Percentiles rank a stretch among this genome's conserved stretches.
phyloP scores from a whole-genome alignment of 2,329 filamentous ascomycete genomes.

The Amylocarpus encephaloides region DNA sequence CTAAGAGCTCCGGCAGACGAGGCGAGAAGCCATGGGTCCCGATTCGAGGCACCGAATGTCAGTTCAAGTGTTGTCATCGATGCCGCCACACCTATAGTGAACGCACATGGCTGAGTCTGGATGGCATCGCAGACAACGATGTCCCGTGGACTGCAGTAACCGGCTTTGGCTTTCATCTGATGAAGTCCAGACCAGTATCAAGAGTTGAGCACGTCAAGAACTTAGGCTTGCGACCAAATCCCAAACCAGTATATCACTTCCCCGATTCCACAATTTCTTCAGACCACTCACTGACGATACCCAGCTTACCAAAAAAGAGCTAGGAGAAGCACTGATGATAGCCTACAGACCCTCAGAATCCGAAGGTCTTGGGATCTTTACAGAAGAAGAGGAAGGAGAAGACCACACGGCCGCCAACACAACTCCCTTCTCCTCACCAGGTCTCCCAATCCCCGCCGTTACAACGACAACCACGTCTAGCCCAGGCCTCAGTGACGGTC shows the following conservation, averaged over 20 bases:
- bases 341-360: not conserved
- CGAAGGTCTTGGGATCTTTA: not conserved
- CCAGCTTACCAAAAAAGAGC: not conserved
- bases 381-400: not conserved
- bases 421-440: not conserved
- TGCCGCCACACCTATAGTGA: slow-evolving; percentile 42
- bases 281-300: not conserved
- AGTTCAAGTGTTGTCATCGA: slow-evolving; percentile 42
- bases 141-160: slow-evolving; percentile 43
- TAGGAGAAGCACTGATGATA: not conserved
- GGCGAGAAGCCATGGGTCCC: slow-evolving; percentile 35
- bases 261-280: not conserved
- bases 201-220: slow-evolving; percentile 22
- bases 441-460: not conserved
- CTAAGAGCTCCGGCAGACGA: not conserved
- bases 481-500: not conserved
- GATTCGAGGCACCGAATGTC: slow-evolving; percentile 39
- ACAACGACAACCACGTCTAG: not conserved
- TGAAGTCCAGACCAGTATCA: slow-evolving; percentile 36
- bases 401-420: not conserved
- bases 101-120: slow-evolving; percentile 44
- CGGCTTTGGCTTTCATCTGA: slow-evolving; percentile 47
- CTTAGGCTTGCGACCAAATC: slow-evolving; percentile 24
- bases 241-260: slow-evolving; percentile 13
- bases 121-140: slow-evolving; percentile 44